phyloP scores from a whole-genome alignment of 305 asterid species.

The Rubia tinctorum region DNA sequence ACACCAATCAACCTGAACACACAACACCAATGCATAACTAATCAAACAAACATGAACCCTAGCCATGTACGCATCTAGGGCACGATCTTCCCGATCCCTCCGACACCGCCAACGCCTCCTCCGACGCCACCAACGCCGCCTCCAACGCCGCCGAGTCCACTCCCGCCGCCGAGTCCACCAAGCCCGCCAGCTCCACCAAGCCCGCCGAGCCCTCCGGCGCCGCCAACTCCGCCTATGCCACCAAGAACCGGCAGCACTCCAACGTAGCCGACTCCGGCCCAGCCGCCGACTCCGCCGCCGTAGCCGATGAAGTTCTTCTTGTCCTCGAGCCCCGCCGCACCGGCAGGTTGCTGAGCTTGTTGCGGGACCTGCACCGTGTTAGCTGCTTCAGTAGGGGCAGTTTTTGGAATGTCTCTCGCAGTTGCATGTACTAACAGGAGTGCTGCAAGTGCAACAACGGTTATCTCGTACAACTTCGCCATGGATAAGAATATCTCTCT shows the following conservation, averaged over 20 bases:
- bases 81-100: slow-evolving; percentile 23
- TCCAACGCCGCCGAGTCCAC: slow-evolving; percentile 21
- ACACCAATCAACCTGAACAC: background rate
- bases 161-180: slow-evolving; percentile 30
- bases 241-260: slow-evolving; percentile 57
- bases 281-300: slow-evolving; percentile 82
- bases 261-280: slow-evolving; percentile 59
- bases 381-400: slow-evolving; percentile 21
- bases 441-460: slow-evolving; percentile 37
- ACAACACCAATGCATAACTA: too few species aligned
- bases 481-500: slow-evolving; percentile 33
- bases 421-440: slow-evolving; percentile 40
- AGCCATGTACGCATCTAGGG: slow-evolving; percentile 9
- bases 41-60: background rate
- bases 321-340: slow-evolving; percentile 34
- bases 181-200: slow-evolving; percentile 23
- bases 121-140: slow-evolving; percentile 6
- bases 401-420: slow-evolving; percentile 53
- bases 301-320: slow-evolving; percentile 54
- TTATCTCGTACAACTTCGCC: slow-evolving; percentile 40
- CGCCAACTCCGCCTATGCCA: slow-evolving; percentile 25
- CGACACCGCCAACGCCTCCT: slow-evolving; percentile 14
- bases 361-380: background rate
- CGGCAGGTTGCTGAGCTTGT: slow-evolving; percentile 12
- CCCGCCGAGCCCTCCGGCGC: background rate